Base-by-base conservation (phyloP, 371 early-diverging fungal species). In the Mortierella sp. region DNA sequence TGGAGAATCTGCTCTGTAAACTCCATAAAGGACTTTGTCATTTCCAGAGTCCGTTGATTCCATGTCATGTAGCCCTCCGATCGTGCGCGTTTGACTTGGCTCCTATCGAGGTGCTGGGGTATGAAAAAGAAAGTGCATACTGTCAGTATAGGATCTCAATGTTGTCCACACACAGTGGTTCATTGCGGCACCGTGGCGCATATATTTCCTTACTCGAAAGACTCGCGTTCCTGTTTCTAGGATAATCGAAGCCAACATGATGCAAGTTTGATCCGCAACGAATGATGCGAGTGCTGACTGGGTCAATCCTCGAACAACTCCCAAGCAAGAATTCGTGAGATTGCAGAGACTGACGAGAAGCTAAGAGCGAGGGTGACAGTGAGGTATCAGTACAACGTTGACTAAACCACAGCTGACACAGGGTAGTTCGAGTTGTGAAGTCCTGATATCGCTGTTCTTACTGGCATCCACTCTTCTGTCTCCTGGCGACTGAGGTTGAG, bases 381-480 rank as follows among this genome's bases (percentile, higher is more conserved):
- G 6, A 40, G 1, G 43, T 19, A n/a, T 28, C 28, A 54, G 24
- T 40, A 40, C 8, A 3, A 11, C 2, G 40, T 67, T 24, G 24
- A 24, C 11, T 4, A 11, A 24, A 10, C 3, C 3, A 59, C 43
- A 0, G 19, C 10, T 4, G 24, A 73, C n/a, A 40, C 3, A 19
- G 1, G 37, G 24, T 61, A 53, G 1, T n/a, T 46, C 5, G 21
- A 21, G 37, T 37, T 37, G 24, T 13, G 43, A 57, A 44, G 14
- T 5, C 10, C 21, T 2, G 8, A 40, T 51, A 55, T 50, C 28
- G 4, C 4, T 24, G n/a, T 59, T 24, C 79, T 40, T 82, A 86
- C 86, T 53, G 75, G 77, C 70, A 82, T 77, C 82, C 86, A 86
- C 46, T 74, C 72, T 54, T 86, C 86, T 24, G 80, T 57, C 50